Evolutionary conservation across 108 stramenopile genomes (phyloP).

Genomic region (Nannochloropsis oceanica): DNA sequence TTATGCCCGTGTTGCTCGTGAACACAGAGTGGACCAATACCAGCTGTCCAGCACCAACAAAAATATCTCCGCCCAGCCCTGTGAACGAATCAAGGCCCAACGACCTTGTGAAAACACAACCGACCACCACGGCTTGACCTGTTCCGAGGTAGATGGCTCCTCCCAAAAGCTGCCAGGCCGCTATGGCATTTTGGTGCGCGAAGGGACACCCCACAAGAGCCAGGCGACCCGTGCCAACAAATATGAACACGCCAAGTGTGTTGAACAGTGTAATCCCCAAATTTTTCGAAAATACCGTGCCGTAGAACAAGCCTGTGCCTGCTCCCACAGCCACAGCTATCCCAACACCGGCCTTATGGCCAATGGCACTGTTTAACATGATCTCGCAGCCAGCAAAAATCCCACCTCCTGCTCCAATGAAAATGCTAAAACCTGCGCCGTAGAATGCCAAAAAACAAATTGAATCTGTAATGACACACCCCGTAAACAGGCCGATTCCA

Average conservation of each 20-base stretch:
- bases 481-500: neutral
- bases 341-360: neutral
- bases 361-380: neutral
- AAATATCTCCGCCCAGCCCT: neutral
- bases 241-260: neutral
- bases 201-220: neutral
- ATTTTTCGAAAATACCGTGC: neutral
- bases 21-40: neutral
- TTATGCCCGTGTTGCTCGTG: neutral
- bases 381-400: neutral
- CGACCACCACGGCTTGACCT: neutral
- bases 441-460: neutral
- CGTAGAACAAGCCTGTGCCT: neutral
- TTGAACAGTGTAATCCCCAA: neutral
- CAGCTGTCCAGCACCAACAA: neutral
- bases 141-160: neutral
- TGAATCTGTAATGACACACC: neutral
- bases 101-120: neutral
- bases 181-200: neutral
- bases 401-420: neutral
- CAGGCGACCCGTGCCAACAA: neutral
- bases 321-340: neutral
- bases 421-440: neutral
- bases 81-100: neutral
- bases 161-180: neutral